Evolutionary conservation across 2,329 filamentous ascomycete species (phyloP), one percentile per base, ranked within the genome.

Genomic region (Verticillium longisporum): DNA sequence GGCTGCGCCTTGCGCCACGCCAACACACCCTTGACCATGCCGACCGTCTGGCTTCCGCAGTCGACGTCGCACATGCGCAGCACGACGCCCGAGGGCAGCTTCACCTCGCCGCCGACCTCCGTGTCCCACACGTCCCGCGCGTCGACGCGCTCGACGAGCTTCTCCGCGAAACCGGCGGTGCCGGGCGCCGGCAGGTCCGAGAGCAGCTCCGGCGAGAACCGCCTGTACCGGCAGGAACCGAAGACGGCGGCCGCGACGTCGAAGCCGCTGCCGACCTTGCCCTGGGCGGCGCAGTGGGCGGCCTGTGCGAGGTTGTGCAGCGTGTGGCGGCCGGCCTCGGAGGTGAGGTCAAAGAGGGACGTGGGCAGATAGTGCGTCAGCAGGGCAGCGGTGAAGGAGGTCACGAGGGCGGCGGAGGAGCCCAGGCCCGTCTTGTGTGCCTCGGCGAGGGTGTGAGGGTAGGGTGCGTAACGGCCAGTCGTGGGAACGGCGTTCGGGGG

Each of bases 361-460:
- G 60, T 66, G 3, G 86, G 83, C 21, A 93, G 81, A 77, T 93
- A 93, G 77, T 93, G 87, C n/a, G 80, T 77, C 34, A 96, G 83
- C 2, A 96, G 77, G 1, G 90, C 86, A 50, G 88, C 90, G 1
- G 90, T 91, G 50, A 99, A 85, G 50, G 93, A 83, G 1, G 95
- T 98, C 36, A 98, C 94, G 13, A 99, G 84, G 4, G 95, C 95
- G 4, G 95, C 95, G 1, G 93, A 97, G 11, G 93, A 97, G 62
- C 95, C 95, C 34, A 99, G 85, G 1, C 95, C 95, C 0, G 95
- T 99, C 80, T 99, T 99, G 82, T 97, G 90, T n/a, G 94, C 93
- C 64, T 88, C 83, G 61, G 82, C 78, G 38, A 99, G 83, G 6
- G 87, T 84, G 15, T 94, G 88, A 54, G 84, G 83, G 76, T 97